Evolutionary conservation across 78 protist genomes (phyloP), one percentile per base, ranked within the genome.

Genomic region (Cyanophora paradoxa): DNA sequence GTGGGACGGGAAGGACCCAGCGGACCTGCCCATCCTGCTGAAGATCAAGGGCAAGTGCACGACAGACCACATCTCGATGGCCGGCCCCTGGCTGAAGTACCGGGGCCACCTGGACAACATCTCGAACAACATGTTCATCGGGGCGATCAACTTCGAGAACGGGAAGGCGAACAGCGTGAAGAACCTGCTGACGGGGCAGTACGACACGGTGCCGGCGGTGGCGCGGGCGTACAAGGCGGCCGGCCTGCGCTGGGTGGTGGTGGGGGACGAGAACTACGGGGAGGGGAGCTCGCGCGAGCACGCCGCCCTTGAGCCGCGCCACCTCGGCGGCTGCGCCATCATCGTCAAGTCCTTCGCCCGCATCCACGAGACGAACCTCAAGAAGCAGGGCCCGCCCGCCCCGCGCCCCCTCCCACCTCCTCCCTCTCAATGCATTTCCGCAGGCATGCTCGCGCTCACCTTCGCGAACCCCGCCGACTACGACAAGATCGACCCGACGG

Each of bases 1-100:
- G 61, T 93, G 94, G 95, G 88, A 90, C 72, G 91, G 91, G 24
- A 69, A 90, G 81, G 95, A 89, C 83, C 36, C 67, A 33, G 71
- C 4, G 24, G 78, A 88, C 69, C 84, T n/a, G n/a, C n/a, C 80
- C 58, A 78, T 93, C 20, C 82, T 93, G 52, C 85, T 93, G 87
- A 90, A 92, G 86, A 90, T 84, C 58, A 76, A 82, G 83, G 97
- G 97, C 78, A 94, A 94, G 84, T 90, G 95, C 87, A 94, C 97
- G 67, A 94, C 97, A 22, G 97, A 94, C 81, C 97, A 94, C 90
- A 94, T 94, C 8, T 84, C 91, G 20, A 78, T 79, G 91, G 97
- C 96, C 42, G 97, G 97, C 44, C 94, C 94, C 52, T 93, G 97
- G 97, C 85, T 93, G 78, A 90, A 88, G 86, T 88, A 87, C 93